Percentiles rank a stretch among this genome's conserved stretches.
Conservation (phyloP, 768 basidiomycete genomes). For the Agrocybe pediades region DNA sequence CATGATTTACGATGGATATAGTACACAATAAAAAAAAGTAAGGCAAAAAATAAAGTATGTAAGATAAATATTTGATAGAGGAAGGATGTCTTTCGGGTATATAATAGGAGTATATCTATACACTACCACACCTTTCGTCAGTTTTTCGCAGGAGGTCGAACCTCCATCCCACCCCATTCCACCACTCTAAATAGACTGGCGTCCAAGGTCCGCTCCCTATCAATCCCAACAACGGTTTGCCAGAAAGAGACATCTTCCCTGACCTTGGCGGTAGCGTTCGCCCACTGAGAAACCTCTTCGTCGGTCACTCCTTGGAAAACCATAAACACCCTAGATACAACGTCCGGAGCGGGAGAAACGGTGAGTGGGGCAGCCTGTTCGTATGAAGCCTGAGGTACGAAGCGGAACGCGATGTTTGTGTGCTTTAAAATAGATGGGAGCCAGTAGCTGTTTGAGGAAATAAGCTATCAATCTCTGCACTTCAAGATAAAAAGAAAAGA, state of each 20-base stretch:
- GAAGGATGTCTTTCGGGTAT: too few relatives aligned
- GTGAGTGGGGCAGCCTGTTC: conserved; percentile 38
- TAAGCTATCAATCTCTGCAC: too few relatives aligned
- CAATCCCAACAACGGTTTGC: conserved; percentile 35
- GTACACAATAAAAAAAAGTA: too few relatives aligned
- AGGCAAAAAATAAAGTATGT: too few relatives aligned
- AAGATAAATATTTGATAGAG: too few relatives aligned
- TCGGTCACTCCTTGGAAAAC: conserved; percentile 39
- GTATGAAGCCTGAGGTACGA: conserved; percentile 45
- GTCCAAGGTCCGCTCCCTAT: conserved; percentile 25
- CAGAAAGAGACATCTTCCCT: conserved; percentile 27
- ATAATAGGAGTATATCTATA: too few relatives aligned
- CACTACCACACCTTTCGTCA: too few relatives aligned
- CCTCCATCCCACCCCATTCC: conserved; percentile 53
- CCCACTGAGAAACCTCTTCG: conserved; percentile 27
- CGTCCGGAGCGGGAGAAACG: conserved; percentile 41
- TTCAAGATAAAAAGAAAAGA: too few relatives aligned
- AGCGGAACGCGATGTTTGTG: conserved; percentile 42
- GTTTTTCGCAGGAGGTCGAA: too few relatives aligned
- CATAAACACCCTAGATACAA: conserved; percentile 49
- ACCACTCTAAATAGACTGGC: conserved; percentile 36
- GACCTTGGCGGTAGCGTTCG: conserved; percentile 16
- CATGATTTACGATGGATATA: too few relatives aligned
- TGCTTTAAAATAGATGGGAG: conserved; percentile 42
- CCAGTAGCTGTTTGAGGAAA: conserved; percentile 36